phyloP scores from a whole-genome alignment of 805 yeast species.

The Starmerella geochares region DNA sequence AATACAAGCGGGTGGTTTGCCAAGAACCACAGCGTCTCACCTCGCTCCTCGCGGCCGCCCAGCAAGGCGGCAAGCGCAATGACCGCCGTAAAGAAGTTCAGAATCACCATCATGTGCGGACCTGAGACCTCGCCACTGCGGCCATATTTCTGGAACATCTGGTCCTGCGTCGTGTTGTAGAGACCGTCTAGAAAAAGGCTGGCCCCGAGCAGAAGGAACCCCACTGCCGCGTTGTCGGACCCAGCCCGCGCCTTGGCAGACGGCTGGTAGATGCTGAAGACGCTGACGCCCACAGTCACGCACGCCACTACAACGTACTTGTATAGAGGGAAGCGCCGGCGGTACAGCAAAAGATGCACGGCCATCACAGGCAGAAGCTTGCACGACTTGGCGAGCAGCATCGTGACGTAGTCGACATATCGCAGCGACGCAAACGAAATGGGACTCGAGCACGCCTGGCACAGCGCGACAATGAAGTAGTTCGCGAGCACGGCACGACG shows the following conservation, averaged over 20 bases:
- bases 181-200: slow-evolving; percentile 81
- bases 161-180: slow-evolving; percentile 89
- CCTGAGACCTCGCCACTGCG: slow-evolving; percentile 48
- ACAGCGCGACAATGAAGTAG: slow-evolving; percentile 32
- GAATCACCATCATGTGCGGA: slow-evolving; percentile 74
- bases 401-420: slow-evolving; percentile 79
- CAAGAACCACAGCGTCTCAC: slow-evolving; percentile 43
- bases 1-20: slow-evolving; percentile 44
- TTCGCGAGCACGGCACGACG: slow-evolving; percentile 19
- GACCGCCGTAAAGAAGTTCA: slow-evolving; percentile 40
- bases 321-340: slow-evolving; percentile 58
- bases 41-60: slow-evolving; percentile 41
- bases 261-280: slow-evolving; percentile 51
- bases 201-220: slow-evolving; percentile 46
- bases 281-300: slow-evolving; percentile 75
- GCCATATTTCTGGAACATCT: slow-evolving; percentile 46
- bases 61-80: slow-evolving; percentile 33
- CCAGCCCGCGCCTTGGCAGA: slow-evolving; percentile 29
- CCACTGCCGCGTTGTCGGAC: slow-evolving; percentile 35
- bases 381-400: slow-evolving; percentile 81
- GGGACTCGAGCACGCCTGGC: slow-evolving; percentile 76
- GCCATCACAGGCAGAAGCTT: slow-evolving; percentile 90
- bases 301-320: slow-evolving; percentile 66
- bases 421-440: slow-evolving; percentile 66
- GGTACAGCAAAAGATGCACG: slow-evolving; percentile 62